phyloP scores from a whole-genome alignment of 495 filamentous ascomycete genomes.

The Clavariopsis aquatica region DNA sequence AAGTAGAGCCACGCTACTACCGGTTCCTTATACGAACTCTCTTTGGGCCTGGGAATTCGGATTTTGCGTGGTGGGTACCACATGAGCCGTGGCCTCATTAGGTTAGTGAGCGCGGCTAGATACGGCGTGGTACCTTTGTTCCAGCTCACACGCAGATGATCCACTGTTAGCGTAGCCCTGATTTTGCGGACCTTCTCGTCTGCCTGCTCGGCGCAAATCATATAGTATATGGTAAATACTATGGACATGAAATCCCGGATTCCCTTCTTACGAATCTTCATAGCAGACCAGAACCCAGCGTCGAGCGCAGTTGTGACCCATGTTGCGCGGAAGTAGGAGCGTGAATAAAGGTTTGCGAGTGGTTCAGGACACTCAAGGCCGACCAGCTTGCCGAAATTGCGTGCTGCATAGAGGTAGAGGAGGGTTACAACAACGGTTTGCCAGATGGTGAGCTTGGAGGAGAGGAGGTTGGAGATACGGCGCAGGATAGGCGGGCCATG shows the following conservation, averaged over 20 bases:
- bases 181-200: conserved; percentile 96
- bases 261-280: conserved; percentile 83
- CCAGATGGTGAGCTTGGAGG: conserved; percentile 75
- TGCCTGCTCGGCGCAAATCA: conserved; percentile 88
- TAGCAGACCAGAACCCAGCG: conserved; percentile 97
- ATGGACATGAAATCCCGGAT: conserved; percentile 78
- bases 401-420: conserved; percentile 85
- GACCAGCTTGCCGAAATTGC: conserved; percentile 90
- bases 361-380: conserved; percentile 92
- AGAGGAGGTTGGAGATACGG: conserved; percentile 68
- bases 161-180: conserved; percentile 78
- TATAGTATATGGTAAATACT: conserved; percentile 82
- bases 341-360: conserved; percentile 87
- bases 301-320: conserved; percentile 95
- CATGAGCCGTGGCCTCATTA: conserved; percentile 77
- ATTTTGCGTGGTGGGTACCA: conserved; percentile 77
- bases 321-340: conserved; percentile 95
- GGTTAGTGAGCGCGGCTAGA: conserved; percentile 63
- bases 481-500: conserved; percentile 83
- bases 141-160: conserved; percentile 92
- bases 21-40: conserved; percentile 77
- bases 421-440: conserved; percentile 85
- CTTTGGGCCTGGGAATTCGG: conserved; percentile 74
- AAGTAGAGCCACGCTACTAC: conserved; percentile 92
- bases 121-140: conserved; percentile 90